Evolutionary conservation across 495 filamentous ascomycete genomes (phyloP).

Genomic region (Penicillium egyptiacum): DNA sequence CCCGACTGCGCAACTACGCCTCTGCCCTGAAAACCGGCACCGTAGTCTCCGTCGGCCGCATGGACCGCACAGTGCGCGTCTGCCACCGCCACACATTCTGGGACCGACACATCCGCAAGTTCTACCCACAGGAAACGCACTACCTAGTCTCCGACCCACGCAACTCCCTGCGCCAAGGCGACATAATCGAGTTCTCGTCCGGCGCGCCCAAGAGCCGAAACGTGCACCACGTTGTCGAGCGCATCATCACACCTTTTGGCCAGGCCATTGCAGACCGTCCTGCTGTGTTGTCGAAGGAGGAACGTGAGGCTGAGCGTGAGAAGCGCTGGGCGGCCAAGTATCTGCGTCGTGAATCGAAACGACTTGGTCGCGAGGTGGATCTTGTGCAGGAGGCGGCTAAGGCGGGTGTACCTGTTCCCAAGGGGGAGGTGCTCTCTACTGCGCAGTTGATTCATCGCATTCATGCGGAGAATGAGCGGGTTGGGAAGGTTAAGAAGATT

Average conservation of each 20-base stretch:
- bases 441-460: conserved; percentile 27
- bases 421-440: conserved; percentile 15
- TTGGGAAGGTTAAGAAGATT: conserved; percentile 31
- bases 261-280: conserved; percentile 60
- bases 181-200: conserved; percentile 75
- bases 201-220: conserved; percentile 61
- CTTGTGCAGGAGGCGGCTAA: conserved; percentile 8
- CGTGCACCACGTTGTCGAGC: conserved; percentile 75
- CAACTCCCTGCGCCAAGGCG: conserved; percentile 70
- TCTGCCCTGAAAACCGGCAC: conserved; percentile 44
- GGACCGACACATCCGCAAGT: conserved; percentile 44
- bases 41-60: conserved; percentile 46
- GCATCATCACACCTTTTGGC: conserved; percentile 74
- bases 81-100: conserved; percentile 36
- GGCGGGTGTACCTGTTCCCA: conserved; percentile 3
- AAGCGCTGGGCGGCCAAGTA: conserved; percentile 52
- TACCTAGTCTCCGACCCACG: conserved; percentile 73
- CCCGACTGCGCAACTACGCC: conserved; percentile 41
- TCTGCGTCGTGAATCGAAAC: conserved; percentile 43
- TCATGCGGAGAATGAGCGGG: conserved; percentile 23
- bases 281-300: conserved; percentile 61
- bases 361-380: conserved; percentile 29
- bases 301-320: conserved; percentile 53
- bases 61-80: conserved; percentile 48
- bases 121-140: conserved; percentile 39